Base-by-base conservation (phyloP, 163 green algal genomes). In the Coccomyxa subellipsoidea region DNA sequence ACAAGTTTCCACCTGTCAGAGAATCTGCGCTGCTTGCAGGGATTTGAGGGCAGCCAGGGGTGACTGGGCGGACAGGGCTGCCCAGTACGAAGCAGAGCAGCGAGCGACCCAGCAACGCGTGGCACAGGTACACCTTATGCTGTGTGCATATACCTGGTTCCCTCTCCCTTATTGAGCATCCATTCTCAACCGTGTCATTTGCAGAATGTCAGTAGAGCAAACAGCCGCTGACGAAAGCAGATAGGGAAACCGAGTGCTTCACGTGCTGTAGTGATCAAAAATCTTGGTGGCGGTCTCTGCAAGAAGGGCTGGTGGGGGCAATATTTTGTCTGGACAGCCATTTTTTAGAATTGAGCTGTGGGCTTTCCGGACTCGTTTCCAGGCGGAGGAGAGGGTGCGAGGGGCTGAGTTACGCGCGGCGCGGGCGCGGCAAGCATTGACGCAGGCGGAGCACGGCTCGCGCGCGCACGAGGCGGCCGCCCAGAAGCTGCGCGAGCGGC, bases 401-500 rank as follows among this genome's bases (percentile, higher is more conserved):
- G 38, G 15, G 36, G 40, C 40, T 35, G 82, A 85, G 77, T 25
- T 15, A 12, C 37, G 72, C 25, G 40, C n/a, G 8, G 35, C 37
- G 23, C 70, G 23, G 6, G 39, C 81, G 77, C 76, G 77, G 31
- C 31, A 32, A 27, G 25, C 72, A 15, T 4, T 87, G 47, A n/a
- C 54, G 31, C 82, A 86, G 38, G n/a, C 84, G 47, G 82, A 90
- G 54, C 76, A 81, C 12, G 71, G 38, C 23, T 29, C 32, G 32
- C 77, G 73, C 38, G 76, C 73, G 3, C 75, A 81, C 23, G 88
- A 92, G 71, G 69, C 78, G 35, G 84, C 85, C 71, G 34, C 81
- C 5, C 81, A 91, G 77, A 71, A 83, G 37, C 78, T 93, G 73
- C 75, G 79, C 59, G 85, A 85, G 25, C 79, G 80, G 37, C 85